Evolutionary conservation across 306 rosid species (phyloP), one percentile per base, ranked within the genome.

Genomic region (Elaeagnus macrophylla): DNA sequence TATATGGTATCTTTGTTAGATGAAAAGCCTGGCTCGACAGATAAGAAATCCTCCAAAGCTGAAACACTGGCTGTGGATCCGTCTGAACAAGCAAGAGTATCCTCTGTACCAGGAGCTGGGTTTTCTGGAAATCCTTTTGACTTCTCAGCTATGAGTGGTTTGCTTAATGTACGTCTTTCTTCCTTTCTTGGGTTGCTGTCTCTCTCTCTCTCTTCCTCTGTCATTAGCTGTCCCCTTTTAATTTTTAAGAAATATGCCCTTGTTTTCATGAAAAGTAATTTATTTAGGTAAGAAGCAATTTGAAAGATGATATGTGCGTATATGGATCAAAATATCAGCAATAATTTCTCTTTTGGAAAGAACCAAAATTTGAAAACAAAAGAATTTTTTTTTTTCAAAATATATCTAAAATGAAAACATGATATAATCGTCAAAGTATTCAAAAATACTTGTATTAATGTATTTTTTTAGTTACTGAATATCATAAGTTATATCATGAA

Each of bases 61-160:
- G 94, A 79, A 37, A 37, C 72, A 43, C 63, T 85, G 12, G 71
- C 96, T 59, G 77, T 67, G 57, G 89, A 77, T 60, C 81, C 63
- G 48, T 48, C 83, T 0, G 81, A 69, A 64, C 76, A 60, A 39
- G 51, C 57, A 60, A 68, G 71, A 47, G 46, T 80, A 7, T 3
- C 72, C 39, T 50, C 96, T 73, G 69, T 76, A 42, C 76, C 84
- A n/a, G 81, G 76, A 57, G 18, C 81, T 56, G 89, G 82, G 37
- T 45, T 78, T 57, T 75, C 86, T 25, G 37, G 72, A 49, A 84
- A 82, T 68, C 94, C 96, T 59, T 93, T 93, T 69, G 99, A 93
- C 83, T 93, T 93, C 68, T 87, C 96, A 17, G 86, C 82, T 15
- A 93, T 93, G 96, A 60, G 69, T 65, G 95, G 96, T 67, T 77